Base-by-base conservation (phyloP, 73 alveolate genomes). In the Halteria grandinella region DNA sequence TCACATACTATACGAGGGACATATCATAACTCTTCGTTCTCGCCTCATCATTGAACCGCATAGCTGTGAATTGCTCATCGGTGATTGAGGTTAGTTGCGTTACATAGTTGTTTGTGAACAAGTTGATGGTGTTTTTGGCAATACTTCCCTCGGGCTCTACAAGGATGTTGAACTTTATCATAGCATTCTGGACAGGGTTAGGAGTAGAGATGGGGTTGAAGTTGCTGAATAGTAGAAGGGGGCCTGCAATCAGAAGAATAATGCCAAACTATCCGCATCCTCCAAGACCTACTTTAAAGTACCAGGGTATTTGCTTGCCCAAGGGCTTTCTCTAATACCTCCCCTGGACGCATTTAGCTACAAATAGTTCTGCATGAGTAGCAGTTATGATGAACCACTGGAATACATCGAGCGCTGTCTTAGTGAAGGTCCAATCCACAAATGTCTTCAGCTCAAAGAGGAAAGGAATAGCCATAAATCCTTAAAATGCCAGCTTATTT, bases 341-440 rank as follows among this genome's bases (percentile, higher is more conserved):
- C 77, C 74, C 86, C 17, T 86, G 82, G 6, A 31, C 41, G 40
- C 95, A 83, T 64, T 90, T 89, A 51, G 91, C 93, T 21, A 69
- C 47, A 63, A 63, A 95, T 53, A 96, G 79, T 40, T 93, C 93
- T 11, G 98, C 94, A 71, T 93, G 91, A 18, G 91, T 80, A 60
- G 91, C 96, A 72, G 92, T 97, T 45, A 96, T 82, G 64, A 91
- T 95, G 49, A 95, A 88, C 99, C 99, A 96, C 69, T 96, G 85
- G 89, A 90, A 95, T 6, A 95, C 57, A 63, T 95, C 97, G 24
- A 96, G 81, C 12, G 98, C 80, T 0, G 99, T 96, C 33, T 91
- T 75, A 8, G 99, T 96, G 66, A 96, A 96, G 11, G 99, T 92
- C 98, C 99, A 96, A 79, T 96, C 99, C 34, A 91, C 89, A 49